Evolutionary conservation across 2,329 filamentous ascomycete genomes (phyloP), one percentile per base, ranked within the genome.

Genomic region (Penicillium verrucosum): DNA sequence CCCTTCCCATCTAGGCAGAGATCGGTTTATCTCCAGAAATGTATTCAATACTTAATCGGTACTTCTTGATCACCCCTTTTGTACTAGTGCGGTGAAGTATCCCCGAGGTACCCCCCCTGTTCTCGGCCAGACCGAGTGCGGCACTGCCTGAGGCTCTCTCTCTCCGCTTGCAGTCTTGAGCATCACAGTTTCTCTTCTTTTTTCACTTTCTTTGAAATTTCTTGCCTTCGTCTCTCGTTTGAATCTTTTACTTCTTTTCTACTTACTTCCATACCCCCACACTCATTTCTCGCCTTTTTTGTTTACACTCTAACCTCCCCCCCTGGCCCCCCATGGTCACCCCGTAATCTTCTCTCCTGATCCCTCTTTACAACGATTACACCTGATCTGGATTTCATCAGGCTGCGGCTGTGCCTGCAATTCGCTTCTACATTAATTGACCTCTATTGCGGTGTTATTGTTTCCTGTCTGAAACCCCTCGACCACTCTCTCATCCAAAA

Each of bases 61-160:
- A 56, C 53, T 38, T 51, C 5, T 16, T 5, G 1, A 40, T 40
- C 8, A 12, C 41, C 41, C n/a, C 14, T 40, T 51, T 4, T 16
- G 34, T 11, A 38, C 47, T 56, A 56, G 53, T 41, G 47, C n/a
- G 1, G 12, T 11, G 27, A 46, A 6, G 59, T 57, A 59, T 47
- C 32, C 7, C 43, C 27, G n/a, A 52, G 38, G 51, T 50, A 56
- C 52, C 37, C 50, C 50, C 30, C 60, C 56, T 59, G 58, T 63
- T 65, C 61, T 59, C 61, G 63, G 65, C 63, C 63, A 65, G 65
- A 58, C 66, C 62, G 51, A 44, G 58, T 58, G 58, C 59, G 58
- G 60, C 56, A 36, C 51, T 53, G 64, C 61, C 63, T 65, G 56
- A 65, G 63, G 63, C 44, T 36, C 62, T 21, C 44, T 36, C 62